A percentile compares a stretch with the other conserved stretches of the same genome.
These are phyloP conservation scores for Diaporthe capsici DNA, from an alignment of 2,329 filamentous ascomycete genomes.

Conservation along the genomic window DNA sequence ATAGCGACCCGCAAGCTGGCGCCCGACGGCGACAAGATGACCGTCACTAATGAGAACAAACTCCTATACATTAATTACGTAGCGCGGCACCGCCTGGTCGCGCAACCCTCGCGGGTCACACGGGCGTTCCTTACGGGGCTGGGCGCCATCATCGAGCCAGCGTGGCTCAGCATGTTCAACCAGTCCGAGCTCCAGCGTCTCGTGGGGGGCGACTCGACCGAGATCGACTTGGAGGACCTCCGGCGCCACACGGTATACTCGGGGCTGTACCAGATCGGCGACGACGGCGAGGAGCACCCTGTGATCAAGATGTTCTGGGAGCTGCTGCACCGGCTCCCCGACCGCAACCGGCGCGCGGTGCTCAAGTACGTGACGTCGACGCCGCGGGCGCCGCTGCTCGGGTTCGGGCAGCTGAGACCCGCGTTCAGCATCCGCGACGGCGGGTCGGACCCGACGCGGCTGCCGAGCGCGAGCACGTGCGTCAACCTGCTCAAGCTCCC, in stretches of 20 bases:
- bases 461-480: slow-evolving; percentile 96
- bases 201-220: slow-evolving; percentile 87
- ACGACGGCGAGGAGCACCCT: slow-evolving; percentile 88
- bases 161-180: slow-evolving; percentile 99
- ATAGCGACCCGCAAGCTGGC: slow-evolving; percentile 83
- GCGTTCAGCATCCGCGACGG: slow-evolving; percentile 91
- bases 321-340: slow-evolving; percentile 82
- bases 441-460: slow-evolving; percentile 79
- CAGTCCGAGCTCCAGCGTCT: slow-evolving; percentile 94
- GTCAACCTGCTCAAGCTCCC: slow-evolving; percentile 96
- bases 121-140: slow-evolving; percentile 90
- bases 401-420: slow-evolving; percentile 88
- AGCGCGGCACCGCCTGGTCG: slow-evolving; percentile 86
- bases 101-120: slow-evolving; percentile 86
- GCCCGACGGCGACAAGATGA: slow-evolving; percentile 79
- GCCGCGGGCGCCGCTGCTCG: slow-evolving; percentile 88
- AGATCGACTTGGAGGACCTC: slow-evolving; percentile 90
- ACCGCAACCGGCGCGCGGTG: slow-evolving; percentile 85
- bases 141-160: slow-evolving; percentile 87
- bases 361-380: slow-evolving; percentile 97
- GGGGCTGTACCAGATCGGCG: slow-evolving; percentile 90
- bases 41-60: slow-evolving; percentile 92
- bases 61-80: slow-evolving; percentile 96
- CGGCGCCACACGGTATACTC: slow-evolving; percentile 88
- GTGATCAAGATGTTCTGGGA: slow-evolving; percentile 92